Evolutionary conservation across 495 filamentous ascomycete genomes (phyloP).

Genomic region (Oleoguttula mirabilis): DNA sequence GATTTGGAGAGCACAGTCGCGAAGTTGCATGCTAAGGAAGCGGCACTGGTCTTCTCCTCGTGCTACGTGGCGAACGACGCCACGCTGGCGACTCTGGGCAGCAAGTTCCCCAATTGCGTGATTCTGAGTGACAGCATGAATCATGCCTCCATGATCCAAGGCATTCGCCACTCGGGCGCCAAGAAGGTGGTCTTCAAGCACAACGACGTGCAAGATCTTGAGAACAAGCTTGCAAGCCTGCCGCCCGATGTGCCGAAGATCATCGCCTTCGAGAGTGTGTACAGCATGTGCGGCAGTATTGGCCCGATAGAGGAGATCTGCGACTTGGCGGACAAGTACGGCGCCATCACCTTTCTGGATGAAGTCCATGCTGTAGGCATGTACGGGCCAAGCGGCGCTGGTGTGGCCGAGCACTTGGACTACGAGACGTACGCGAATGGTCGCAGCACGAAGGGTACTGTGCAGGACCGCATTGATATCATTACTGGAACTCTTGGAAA

Average conservation of each 20-base stretch:
- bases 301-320: slow-evolving; percentile 92
- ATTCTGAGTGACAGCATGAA: slow-evolving; percentile 92
- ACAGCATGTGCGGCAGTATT: slow-evolving; percentile 97
- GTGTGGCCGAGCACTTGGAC: slow-evolving; percentile 94
- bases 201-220: slow-evolving; percentile 83
- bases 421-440: slow-evolving; percentile 72
- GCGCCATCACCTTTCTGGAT: slow-evolving; percentile 91
- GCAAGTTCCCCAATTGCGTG: slow-evolving; percentile 91
- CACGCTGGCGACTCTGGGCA: slow-evolving; percentile 87
- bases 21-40: slow-evolving; percentile 82
- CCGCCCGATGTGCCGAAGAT: slow-evolving; percentile 83
- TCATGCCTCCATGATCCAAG: slow-evolving; percentile 98
- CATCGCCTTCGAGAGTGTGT: slow-evolving; percentile 96
- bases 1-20: slow-evolving; percentile 72
- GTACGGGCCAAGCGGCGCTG: slow-evolving; percentile 94
- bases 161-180: slow-evolving; percentile 90
- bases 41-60: slow-evolving; percentile 85
- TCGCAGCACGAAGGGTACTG: slow-evolving; percentile 62
- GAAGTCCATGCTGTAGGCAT: slow-evolving; percentile 98
- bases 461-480: slow-evolving; percentile 94
- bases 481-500: slow-evolving; percentile 96
- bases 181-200: slow-evolving; percentile 98
- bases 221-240: slow-evolving; percentile 78
- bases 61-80: slow-evolving; percentile 99
- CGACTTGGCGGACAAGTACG: slow-evolving; percentile 93